Percentiles rank a stretch among this genome's conserved stretches.
Evolutionary conservation across 1,284 basidiomycete genomes (phyloP).

Genomic region (Microbotryomycetes sp.): DNA sequence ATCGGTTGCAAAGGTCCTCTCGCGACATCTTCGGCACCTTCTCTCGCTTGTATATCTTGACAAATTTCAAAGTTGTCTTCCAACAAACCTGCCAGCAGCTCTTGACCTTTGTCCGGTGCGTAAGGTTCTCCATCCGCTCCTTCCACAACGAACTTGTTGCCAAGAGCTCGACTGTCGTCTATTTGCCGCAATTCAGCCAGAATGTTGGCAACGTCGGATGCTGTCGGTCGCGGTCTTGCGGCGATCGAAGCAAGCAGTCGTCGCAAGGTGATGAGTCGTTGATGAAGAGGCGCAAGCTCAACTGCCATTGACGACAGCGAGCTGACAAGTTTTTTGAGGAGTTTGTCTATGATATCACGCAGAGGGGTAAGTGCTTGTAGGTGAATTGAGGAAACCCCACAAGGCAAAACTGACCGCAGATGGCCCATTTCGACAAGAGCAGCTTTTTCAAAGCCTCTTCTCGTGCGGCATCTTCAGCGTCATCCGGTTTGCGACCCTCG

Average conservation of each 20-base stretch:
- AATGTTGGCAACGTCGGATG: conserved; percentile 80
- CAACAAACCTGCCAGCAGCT: conserved; percentile 62
- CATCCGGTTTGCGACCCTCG: conserved; percentile 49
- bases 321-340: conserved; percentile 69
- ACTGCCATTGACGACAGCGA: conserved; percentile 75
- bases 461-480: conserved; percentile 53
- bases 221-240: conserved; percentile 74
- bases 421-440: conserved; percentile 81
- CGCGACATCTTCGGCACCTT: conserved; percentile 84
- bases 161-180: conserved; percentile 67
- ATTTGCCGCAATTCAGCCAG: conserved; percentile 92
- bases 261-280: conserved; percentile 78
- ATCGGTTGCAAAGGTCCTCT: conserved; percentile 79
- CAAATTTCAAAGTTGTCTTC: conserved; percentile 96
- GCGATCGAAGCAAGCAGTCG: conserved; percentile 83
- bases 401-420: conserved; percentile 64
- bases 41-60: conserved; percentile 91
- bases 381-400: conserved; percentile 1
- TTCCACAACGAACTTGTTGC: conserved; percentile 23
- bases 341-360: conserved; percentile 53
- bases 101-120: conserved; percentile 34
- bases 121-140: neutral
- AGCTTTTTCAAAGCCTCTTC: conserved; percentile 68
- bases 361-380: neutral
- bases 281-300: conserved; percentile 82